Conservation (phyloP, 139 green algal genomes). For the Yamagishiella unicocca region DNA sequence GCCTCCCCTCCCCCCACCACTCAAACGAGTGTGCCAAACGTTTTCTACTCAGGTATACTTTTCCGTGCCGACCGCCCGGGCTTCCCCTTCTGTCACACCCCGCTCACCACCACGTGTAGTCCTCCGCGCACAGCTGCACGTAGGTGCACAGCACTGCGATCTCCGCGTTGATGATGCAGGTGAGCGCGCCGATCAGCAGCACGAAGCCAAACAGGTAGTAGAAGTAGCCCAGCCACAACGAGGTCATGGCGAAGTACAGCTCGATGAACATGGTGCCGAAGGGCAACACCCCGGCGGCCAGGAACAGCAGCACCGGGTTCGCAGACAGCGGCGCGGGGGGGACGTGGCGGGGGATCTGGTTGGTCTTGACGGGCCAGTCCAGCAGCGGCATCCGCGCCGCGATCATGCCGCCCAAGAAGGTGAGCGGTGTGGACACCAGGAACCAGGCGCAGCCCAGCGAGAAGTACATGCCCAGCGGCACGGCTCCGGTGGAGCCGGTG, state of each 20-base stretch:
- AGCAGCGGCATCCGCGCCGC: slow-evolving; percentile 66
- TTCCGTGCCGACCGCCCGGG: too few relatives aligned
- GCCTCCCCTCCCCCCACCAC: too few relatives aligned
- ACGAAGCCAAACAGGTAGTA: slow-evolving; percentile 97
- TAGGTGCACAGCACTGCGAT: slow-evolving; percentile 90
- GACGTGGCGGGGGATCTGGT: slow-evolving; percentile 98
- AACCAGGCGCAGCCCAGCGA: slow-evolving; percentile 92
- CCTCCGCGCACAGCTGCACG: slow-evolving; percentile 93
- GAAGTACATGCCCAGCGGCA: slow-evolving; percentile 93
- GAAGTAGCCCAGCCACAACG: slow-evolving; percentile 93
- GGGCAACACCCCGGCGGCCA: slow-evolving; percentile 90
- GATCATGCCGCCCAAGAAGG: slow-evolving; percentile 73
- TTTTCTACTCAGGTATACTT: too few relatives aligned
- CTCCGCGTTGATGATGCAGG: slow-evolving; percentile 89
- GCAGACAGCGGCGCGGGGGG: slow-evolving; percentile 81
- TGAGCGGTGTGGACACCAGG: slow-evolving; percentile 88
- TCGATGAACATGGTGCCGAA: slow-evolving; percentile 98
- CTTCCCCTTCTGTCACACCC: too few relatives aligned
- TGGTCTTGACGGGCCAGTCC: slow-evolving; percentile 89
- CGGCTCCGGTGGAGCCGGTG: slow-evolving; percentile 84
- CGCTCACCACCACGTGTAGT: slow-evolving; percentile 94
- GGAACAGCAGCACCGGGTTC: slow-evolving; percentile 86
- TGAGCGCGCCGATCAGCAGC: slow-evolving; percentile 89
- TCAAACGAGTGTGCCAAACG: too few relatives aligned
- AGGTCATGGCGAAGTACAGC: slow-evolving; percentile 97